Conservation (phyloP, 2,329 filamentous ascomycete species). For the Orbilia quercus region DNA sequence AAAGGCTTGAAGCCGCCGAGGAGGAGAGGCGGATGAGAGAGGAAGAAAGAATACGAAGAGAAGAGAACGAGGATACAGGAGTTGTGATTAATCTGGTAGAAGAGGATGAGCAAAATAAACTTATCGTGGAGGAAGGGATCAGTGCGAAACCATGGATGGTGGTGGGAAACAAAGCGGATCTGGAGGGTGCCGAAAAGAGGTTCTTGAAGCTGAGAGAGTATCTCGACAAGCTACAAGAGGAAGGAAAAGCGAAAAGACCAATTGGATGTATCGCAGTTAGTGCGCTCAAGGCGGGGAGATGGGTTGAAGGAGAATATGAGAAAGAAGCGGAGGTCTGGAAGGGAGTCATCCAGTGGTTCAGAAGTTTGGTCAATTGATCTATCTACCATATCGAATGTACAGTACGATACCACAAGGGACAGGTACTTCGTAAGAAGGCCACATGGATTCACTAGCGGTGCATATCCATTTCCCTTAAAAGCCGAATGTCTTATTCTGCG, state of each 20-base stretch:
- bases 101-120: slow-evolving; percentile 26
- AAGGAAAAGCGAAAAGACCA: slow-evolving; percentile 33
- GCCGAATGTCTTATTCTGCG: too few relatives aligned
- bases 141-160: slow-evolving; percentile 98
- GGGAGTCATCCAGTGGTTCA: slow-evolving; percentile 47
- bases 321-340: slow-evolving; percentile 41
- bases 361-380: slow-evolving; percentile 38
- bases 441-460: too few relatives aligned
- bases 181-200: slow-evolving; percentile 81
- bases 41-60: slow-evolving; percentile 34
- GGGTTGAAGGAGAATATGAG: slow-evolving; percentile 42
- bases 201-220: slow-evolving; percentile 78
- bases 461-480: neutral
- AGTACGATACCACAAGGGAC: too few relatives aligned
- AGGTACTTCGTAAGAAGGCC: too few relatives aligned
- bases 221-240: slow-evolving; percentile 71
- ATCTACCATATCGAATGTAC: neutral
- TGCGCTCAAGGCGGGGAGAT: slow-evolving; percentile 44
- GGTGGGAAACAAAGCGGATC: slow-evolving; percentile 90
- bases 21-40: slow-evolving; percentile 48
- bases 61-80: slow-evolving; percentile 23
- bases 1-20: slow-evolving; percentile 58
- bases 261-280: slow-evolving; percentile 54
- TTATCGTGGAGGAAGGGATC: slow-evolving; percentile 19
- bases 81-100: slow-evolving; percentile 28